Evolutionary conservation across 1,284 basidiomycete genomes (phyloP).

Genomic region (Agroathelia rolfsii): DNA sequence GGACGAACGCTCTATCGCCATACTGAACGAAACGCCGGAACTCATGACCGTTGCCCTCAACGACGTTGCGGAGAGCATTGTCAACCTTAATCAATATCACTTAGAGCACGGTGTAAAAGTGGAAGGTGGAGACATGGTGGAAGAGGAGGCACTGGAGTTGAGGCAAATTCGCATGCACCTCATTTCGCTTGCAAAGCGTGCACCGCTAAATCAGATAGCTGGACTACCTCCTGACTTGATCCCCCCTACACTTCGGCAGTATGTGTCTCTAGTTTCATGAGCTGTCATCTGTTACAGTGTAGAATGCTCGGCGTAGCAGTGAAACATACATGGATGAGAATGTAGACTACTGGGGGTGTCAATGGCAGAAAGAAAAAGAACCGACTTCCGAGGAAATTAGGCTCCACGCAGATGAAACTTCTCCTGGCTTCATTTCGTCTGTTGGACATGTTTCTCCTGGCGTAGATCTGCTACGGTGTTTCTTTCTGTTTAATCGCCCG

Average conservation of each 20-base stretch:
- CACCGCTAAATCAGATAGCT: conserved; percentile 61
- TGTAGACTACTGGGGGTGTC: too few relatives aligned
- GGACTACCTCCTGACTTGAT: conserved; percentile 54
- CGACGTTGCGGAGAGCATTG: conserved; percentile 4
- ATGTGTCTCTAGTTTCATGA: conserved; percentile 35
- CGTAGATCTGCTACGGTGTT: too few relatives aligned
- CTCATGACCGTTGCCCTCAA: conserved; percentile 1
- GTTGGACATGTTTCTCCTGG: too few relatives aligned
- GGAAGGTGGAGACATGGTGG: conserved; percentile 8
- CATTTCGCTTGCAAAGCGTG: conserved; percentile 62
- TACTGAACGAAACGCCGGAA: too few relatives aligned
- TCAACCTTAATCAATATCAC: background rate
- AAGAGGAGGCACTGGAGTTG: conserved; percentile 37
- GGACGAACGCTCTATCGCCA: too few relatives aligned
- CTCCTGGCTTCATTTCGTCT: too few relatives aligned
- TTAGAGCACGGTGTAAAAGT: conserved; percentile 8
- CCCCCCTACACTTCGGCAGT: conserved; percentile 51
- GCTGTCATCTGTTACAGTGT: too few relatives aligned
- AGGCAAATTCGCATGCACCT: conserved; percentile 56
- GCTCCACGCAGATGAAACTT: too few relatives aligned
- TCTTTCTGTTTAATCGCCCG: too few relatives aligned
- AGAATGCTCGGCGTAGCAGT: too few relatives aligned
- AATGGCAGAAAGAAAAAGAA: too few relatives aligned
- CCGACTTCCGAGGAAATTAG: too few relatives aligned
- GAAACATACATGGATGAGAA: background rate